A percentile compares a stretch with the other conserved stretches of the same genome.
Evolutionary conservation across 116 monocot genomes (phyloP).

Genomic region (Posidonia oceanica): DNA sequence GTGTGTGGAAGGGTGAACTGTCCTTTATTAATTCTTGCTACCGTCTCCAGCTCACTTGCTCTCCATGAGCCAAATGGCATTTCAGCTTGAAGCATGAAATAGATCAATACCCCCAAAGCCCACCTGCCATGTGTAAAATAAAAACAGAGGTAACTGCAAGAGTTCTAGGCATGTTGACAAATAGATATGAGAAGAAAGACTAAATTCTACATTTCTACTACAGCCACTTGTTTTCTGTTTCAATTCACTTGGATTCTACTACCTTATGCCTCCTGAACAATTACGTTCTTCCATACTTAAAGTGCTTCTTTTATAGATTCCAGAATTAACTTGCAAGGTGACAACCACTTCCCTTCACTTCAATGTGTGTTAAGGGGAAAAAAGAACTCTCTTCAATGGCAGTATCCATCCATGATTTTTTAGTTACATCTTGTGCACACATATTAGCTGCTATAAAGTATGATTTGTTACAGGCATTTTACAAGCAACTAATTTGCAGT

Average conservation of each 20-base stretch:
- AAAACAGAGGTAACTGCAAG: background rate
- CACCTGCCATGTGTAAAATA: constrained; percentile 37
- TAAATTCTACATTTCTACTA: background rate
- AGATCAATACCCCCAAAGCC: constrained; percentile 84
- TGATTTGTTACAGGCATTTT: no score
- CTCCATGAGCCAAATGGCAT: constrained; percentile 94
- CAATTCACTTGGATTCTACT: background rate
- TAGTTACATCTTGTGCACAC: no score
- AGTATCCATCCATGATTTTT: no score
- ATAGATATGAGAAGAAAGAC: background rate
- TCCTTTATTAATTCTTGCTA: constrained; percentile 74
- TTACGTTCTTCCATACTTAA: no score
- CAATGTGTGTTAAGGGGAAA: no score
- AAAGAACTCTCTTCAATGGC: no score
- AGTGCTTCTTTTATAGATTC: no score
- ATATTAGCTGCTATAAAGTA: no score
- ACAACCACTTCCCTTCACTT: no score
- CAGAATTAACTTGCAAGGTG: no score
- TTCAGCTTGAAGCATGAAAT: constrained; percentile 80
- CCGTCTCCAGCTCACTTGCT: constrained; percentile 63
- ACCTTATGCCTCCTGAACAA: no score
- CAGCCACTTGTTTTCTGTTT: background rate
- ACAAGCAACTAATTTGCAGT: no score
- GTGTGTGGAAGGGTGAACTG: constrained; percentile 59
- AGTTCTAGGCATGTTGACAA: background rate